Evolutionary conservation across 1,284 basidiomycete genomes (phyloP), one percentile per base, ranked within the genome.

Genomic region (Vanrija humicola): DNA sequence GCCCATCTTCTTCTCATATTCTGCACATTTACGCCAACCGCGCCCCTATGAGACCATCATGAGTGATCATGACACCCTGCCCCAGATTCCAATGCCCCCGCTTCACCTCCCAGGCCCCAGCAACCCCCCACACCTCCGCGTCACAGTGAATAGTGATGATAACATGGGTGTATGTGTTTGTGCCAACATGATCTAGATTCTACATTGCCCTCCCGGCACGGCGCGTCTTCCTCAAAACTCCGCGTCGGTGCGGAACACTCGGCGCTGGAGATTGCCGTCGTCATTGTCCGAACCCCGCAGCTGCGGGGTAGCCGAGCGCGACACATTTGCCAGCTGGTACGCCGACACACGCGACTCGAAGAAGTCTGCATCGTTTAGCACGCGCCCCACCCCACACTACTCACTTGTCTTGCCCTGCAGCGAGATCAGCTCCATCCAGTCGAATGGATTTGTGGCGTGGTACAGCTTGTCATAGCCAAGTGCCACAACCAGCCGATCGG

Each of bases 371-470:
- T 26, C 14, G 50, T 52, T 52, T 23, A 58, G 46, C 38, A 9
- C 3, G 7, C 5, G n/a, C 16, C 21, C 9, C 28, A 5, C 25
- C 26, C 12, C 15, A 25, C 3, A 23, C 6, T 15, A 68, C 69
- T 54, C 49, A 71, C 70, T 75, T 28, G 73, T 68, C 63, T 78
- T 77, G 46, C 78, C 78, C 63, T 92, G 87, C 1, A 94, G 77
- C 4, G 88, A 91, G 48, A 94, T 95, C 82, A 91, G 86, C 63
- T 93, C 90, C 91, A 94, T 94, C 73, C 90, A 90, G 70, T 82
- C 75, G 65, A 82, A 82, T 8, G 89, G 89, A 64, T 92, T 92
- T 6, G 81, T 79, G 1, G 80, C 78, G 60, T 84, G 78, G 77
- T 90, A 96, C 53, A 84, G 72, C 74, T 90, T 92, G 18, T 84